Base-by-base conservation (phyloP, 2,329 filamentous ascomycete genomes). In the Penicillium thymicola region DNA sequence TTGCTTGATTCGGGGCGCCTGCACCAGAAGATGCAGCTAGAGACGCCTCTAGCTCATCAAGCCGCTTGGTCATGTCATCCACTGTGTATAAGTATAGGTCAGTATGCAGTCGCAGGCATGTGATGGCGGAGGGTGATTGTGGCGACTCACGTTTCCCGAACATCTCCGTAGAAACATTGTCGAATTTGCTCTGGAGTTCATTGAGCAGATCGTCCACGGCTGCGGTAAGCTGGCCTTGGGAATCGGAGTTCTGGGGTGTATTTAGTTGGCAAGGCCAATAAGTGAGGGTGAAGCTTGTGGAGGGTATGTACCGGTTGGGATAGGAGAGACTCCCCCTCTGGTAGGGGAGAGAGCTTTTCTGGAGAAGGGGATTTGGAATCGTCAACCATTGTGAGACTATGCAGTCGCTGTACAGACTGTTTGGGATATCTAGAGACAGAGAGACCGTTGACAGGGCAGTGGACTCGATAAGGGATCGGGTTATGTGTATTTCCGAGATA, bases 171-270 rank as follows among this genome's bases (percentile, higher is more conserved):
- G 90, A 95, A 5, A 96, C 86, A 13, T 84, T 85, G 21, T 89
- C 87, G 72, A 96, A 96, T 72, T 96, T 96, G 73, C 85, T 88
- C 50, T 89, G 90, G 0, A 97, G 78, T 44, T 90, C 88, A 70
- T 92, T 91, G 4, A 97, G 79, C 3, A 97, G 82, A 40, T 96
- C 90, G 65, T 97, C 92, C 1, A 97, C 88, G 2, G 92, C 90
- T 4, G 85, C 85, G 2, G 86, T 86, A 55, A 95, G 67, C 59
- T 73, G 82, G 70, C 93, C 70, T 54, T 73, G 72, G 6, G 72
- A 62, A 49, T 71, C 70, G 32, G 70, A 61, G 57, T 62, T 65
- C 66, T 69, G 46, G 36, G 27, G 5, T 21, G 32, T 25, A 34
- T 45, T 34, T 30, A 36, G 32, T 60, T 41, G 62, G 58, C 45